Base-by-base conservation (phyloP, 768 basidiomycete species). In the Termitomyces sp. region DNA sequence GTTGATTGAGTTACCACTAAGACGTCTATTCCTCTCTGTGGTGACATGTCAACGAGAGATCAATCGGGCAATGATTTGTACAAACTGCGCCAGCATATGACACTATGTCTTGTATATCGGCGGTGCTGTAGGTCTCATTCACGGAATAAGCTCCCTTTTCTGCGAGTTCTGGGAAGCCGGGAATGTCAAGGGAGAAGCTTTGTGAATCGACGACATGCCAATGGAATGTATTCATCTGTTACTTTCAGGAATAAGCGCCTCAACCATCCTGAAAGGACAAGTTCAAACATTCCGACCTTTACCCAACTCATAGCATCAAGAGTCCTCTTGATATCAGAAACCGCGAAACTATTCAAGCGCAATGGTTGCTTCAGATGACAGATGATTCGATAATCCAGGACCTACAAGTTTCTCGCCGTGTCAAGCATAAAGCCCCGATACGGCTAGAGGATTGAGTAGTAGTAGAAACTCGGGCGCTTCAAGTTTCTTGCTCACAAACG, bases 121-220 rank as follows among this genome's bases (percentile, higher is more conserved):
- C 64, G 3, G 72, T 65, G 10, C 74, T 75, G 67, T 91, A 94
- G 0, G 79, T 68, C 58, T 84, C 74, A 0, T 61, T 56, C 0
- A 72, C 10, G 0, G 85, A 84, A 68, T 94, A 94, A 8, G 92
- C 88, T 1, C 88, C 91, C 12, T 82, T 76, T n/a, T 65, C 63
- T 1, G 86, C 73, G 3, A 93, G 71, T 59, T 88, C 83, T 0
- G 88, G 83, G 64, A 81, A 85, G 18, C 74, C 76, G 24, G 81
- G 71, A 6, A 92, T 72, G 27, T 75, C 72, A 10, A 93, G 75
- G 0, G 92, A 88, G 70, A 88, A 94, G 57, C 83, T 86, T 67
- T 92, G 88, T 36, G 86, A 85, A 68, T 93, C 92, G 31, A 81
- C 81, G 53, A 87, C 77, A 67, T 93, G 92, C 91, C 90, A 93